phyloP scores from a whole-genome alignment of 2,329 filamentous ascomycete genomes.

The Sarocladium strictum region DNA sequence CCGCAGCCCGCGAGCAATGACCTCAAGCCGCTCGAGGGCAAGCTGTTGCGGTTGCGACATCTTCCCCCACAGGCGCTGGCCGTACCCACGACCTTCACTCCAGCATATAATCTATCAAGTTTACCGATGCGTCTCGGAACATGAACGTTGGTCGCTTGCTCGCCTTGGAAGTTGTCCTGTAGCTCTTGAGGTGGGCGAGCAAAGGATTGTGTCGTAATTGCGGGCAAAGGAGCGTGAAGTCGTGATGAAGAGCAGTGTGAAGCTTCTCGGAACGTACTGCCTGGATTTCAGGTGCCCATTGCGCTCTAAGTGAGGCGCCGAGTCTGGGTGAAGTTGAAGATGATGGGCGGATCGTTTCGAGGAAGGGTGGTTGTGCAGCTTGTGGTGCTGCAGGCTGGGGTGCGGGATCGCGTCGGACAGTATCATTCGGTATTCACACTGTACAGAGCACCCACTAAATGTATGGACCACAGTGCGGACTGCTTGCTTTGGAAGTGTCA shows the following conservation, averaged over 20 bases:
- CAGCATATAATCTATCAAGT: conserved; percentile 3
- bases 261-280: background rate
- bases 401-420: background rate
- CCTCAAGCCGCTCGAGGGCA: conserved; percentile 50
- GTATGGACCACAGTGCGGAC: background rate
- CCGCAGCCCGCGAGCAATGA: conserved; percentile 47
- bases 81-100: background rate
- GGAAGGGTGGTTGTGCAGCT: background rate
- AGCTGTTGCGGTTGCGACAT: conserved; percentile 44
- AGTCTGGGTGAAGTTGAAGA: background rate
- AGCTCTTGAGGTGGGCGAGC: background rate
- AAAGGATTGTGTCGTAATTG: background rate
- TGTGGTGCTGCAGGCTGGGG: background rate
- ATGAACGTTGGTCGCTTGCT: background rate
- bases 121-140: background rate
- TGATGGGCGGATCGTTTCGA: background rate
- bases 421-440: background rate
- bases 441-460: background rate
- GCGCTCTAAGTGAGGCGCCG: background rate
- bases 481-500: background rate
- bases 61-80: conserved; percentile 21
- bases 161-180: background rate
- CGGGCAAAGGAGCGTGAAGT: background rate
- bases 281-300: background rate
- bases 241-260: background rate